Conservation (phyloP, 2,329 filamentous ascomycete species). For the Chaetomium globosum region DNA sequence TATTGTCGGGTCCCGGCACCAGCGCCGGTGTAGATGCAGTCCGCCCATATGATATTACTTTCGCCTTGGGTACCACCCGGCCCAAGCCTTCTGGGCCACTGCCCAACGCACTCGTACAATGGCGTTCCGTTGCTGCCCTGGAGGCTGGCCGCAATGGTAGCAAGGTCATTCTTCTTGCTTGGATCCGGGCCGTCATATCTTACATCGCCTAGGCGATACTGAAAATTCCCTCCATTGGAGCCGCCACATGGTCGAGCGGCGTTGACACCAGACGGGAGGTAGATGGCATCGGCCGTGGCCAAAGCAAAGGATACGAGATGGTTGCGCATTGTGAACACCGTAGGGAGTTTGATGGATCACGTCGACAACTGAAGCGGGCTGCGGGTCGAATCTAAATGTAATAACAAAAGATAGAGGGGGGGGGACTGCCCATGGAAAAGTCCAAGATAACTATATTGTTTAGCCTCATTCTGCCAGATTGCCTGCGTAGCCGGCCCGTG, state of each 20-base stretch:
- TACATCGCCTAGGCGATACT: constrained; percentile 39
- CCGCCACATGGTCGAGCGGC: constrained; percentile 37
- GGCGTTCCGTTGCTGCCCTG: constrained; percentile 34
- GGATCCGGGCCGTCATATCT: constrained; percentile 40
- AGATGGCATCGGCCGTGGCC: constrained; percentile 3
- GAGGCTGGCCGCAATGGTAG: constrained; percentile 40
- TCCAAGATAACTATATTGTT: not conserved
- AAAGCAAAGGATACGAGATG: constrained; percentile 24
- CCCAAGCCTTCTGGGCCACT: constrained; percentile 44
- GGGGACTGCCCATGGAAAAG: not conserved
- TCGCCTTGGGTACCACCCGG: constrained; percentile 40
- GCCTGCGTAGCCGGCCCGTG: constrained; percentile 13
- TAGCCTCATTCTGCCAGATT: constrained; percentile 29
- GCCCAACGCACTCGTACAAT: constrained; percentile 44
- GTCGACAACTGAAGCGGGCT: not conserved
- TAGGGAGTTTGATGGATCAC: not conserved
- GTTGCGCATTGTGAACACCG: constrained; percentile 31
- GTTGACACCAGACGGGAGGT: constrained; percentile 25
- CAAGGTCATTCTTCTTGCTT: constrained; percentile 27
- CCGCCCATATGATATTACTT: constrained; percentile 42
- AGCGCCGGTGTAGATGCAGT: constrained; percentile 45
- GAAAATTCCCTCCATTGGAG: constrained; percentile 31
- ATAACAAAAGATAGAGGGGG: not conserved
- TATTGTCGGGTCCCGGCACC: constrained; percentile 39
- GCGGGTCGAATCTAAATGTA: constrained; percentile 9